These are phyloP conservation scores for Tulasnella sp. DNA, from an alignment of 768 basidiomycete genomes.

Conservation along the genomic window DNA sequence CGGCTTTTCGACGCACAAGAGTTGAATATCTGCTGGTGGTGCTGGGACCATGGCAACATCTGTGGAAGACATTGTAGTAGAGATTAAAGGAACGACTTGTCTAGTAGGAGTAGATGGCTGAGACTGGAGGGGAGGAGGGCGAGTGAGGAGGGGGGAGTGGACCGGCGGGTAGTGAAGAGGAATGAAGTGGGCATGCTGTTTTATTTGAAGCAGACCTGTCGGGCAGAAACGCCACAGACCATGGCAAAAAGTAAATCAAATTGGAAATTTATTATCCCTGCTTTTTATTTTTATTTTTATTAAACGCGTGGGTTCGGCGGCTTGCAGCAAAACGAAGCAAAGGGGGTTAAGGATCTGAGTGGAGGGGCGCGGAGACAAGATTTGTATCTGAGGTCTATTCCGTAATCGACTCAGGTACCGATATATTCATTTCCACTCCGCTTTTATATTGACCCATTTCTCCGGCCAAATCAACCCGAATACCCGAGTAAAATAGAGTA, in stretches of 20 bases:
- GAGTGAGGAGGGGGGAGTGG: background rate
- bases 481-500: background rate
- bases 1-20: background rate
- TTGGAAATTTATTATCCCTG: background rate
- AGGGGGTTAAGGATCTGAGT: background rate
- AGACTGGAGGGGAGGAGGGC: background rate
- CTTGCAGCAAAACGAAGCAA: background rate
- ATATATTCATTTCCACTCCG: background rate
- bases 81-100: background rate
- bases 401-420: background rate
- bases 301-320: background rate
- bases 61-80: background rate
- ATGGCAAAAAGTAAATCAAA: background rate
- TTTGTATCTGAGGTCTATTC: background rate
- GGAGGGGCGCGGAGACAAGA: background rate
- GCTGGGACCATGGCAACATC: background rate
- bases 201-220: background rate
- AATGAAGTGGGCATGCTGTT: background rate
- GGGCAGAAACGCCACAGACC: background rate
- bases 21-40: background rate
- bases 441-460: background rate
- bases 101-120: background rate
- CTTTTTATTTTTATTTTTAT: background rate
- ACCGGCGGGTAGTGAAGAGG: background rate
- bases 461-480: background rate